Evolutionary conservation across 225 moss, liverwort and hornwort species (phyloP), one percentile per base, ranked within the genome.

Genomic region (Rhytidiadelphus loreus): DNA sequence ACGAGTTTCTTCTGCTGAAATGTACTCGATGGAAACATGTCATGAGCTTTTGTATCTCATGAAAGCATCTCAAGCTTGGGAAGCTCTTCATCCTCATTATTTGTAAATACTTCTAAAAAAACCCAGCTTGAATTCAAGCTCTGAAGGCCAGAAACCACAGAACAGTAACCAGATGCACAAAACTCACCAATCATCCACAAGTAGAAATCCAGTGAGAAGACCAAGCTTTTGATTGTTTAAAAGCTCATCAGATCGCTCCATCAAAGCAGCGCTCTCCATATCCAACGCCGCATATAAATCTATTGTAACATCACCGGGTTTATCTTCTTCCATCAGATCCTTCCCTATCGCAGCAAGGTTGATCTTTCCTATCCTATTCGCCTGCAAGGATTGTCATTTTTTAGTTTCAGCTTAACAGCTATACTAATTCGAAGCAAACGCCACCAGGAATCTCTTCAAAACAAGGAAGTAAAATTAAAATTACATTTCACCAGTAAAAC

Each of bases 301-400:
- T 90, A 99, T 96, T 41, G 99, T 99, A 83, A 99, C 96, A 89
- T 99, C 99, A 56, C 99, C 99, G 46, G 99, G 97, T 93, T 99
- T 99, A 88, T 99, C 99, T 77, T 99, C 99, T 85, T 99, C 99
- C 99, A 99, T 99, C 68, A 99, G 92, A 88, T 99, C 99, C 91
- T 97, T 97, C 44, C 99, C 99, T 88, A 91, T 99, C 24, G 99
- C 99, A 83, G 99, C 99, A 86, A 99, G 93, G 87, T 99, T 99
- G 91, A 99, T 99, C 92, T 97, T 99, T 55, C 99, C 99, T 91
- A 99, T 99, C 92, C 93, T 96, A 92, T 99, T 99, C 89, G 99
- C 99, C 99, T 99, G 97, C 90, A 93, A 86, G 53, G 39, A 83
- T 65, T 66, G 46, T 30, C 64, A 83, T n/a, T 77, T 39, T 86